A percentile compares a stretch with the other conserved stretches of the same genome.
These are phyloP conservation scores for Cryphonectria japonica DNA, from an alignment of 2,329 filamentous ascomycete species.

Conservation along the genomic window DNA sequence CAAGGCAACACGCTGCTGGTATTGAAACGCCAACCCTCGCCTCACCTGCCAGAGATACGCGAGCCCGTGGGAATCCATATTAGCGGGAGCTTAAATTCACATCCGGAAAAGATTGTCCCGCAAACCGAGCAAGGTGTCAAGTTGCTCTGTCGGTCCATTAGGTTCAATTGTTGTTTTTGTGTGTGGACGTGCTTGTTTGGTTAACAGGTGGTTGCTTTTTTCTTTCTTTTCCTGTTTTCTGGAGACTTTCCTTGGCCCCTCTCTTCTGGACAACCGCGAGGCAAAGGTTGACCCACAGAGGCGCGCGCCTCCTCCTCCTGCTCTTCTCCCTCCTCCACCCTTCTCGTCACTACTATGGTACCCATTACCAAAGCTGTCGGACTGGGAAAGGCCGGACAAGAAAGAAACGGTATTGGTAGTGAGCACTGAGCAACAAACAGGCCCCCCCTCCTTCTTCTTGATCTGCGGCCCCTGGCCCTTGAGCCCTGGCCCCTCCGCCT, in stretches of 20 bases:
- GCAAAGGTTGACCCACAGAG: background rate
- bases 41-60: conserved; percentile 27
- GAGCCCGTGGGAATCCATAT: conserved; percentile 26
- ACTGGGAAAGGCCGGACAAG: background rate
- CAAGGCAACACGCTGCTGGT: conserved; percentile 16
- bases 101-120: conserved; percentile 4
- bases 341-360: background rate
- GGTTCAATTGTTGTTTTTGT: background rate
- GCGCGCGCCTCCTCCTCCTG: too few species aligned
- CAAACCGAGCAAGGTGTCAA: background rate
- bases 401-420: background rate
- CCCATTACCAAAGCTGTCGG: background rate
- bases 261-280: background rate
- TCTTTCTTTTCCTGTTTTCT: background rate
- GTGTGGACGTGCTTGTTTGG: background rate
- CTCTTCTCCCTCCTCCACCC: background rate
- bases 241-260: background rate
- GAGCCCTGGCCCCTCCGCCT: background rate
- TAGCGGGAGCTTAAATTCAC: conserved; percentile 28
- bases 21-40: conserved; percentile 22
- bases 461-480: background rate
- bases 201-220: background rate
- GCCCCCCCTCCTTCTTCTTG: background rate
- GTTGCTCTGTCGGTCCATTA: background rate
- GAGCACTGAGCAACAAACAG: background rate